These are phyloP conservation scores for Clonostachys sp. DNA, from an alignment of 2,329 filamentous ascomycete genomes.

Conservation along the genomic window DNA sequence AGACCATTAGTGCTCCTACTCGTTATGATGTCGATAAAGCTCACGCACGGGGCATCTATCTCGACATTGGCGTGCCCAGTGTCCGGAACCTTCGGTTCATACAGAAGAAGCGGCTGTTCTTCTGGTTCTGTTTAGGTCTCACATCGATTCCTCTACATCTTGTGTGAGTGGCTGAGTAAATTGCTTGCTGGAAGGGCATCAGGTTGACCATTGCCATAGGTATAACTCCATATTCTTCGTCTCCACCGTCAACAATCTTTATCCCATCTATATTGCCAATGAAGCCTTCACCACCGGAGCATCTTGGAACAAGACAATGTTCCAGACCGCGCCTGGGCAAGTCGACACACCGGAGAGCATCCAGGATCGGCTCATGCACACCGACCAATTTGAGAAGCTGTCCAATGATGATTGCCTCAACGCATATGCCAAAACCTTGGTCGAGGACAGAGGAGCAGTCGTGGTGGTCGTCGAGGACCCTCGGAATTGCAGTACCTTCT, in stretches of 20 bases:
- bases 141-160: not conserved
- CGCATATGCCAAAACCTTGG: not conserved
- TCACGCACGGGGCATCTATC: slow-evolving; percentile 5
- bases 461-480: not conserved
- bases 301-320: too few relatives aligned
- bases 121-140: too few relatives aligned
- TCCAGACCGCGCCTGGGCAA: too few relatives aligned
- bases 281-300: not conserved
- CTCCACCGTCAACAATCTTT: not conserved
- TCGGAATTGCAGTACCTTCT: not conserved
- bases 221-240: not conserved
- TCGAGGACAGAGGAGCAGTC: not conserved
- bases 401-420: not conserved
- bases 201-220: not conserved
- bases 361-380: too few relatives aligned
- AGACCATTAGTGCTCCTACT: slow-evolving; percentile 23
- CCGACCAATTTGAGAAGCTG: not conserved
- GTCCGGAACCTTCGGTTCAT: slow-evolving; percentile 6
- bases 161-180: not conserved
- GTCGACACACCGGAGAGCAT: too few relatives aligned
- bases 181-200: too few relatives aligned
- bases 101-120: too few relatives aligned
- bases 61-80: slow-evolving; percentile 14
- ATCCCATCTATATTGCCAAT: not conserved
- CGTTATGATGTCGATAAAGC: slow-evolving; percentile 17